These are phyloP conservation scores for Rhizopogon vesiculosus DNA, from an alignment of 768 basidiomycete genomes.

Conservation along the genomic window DNA sequence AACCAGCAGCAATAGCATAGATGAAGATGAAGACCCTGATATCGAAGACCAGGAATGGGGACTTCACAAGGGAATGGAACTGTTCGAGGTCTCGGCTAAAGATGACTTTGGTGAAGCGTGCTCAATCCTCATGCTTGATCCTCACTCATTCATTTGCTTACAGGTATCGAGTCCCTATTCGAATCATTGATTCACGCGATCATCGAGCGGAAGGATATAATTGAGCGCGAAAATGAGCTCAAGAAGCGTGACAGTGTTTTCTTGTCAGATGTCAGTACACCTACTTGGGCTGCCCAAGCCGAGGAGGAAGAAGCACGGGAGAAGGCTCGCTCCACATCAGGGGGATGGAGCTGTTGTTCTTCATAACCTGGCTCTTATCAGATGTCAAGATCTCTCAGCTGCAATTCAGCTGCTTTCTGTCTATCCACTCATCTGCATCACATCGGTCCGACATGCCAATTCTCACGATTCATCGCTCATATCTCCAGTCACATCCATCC, in stretches of 20 bases:
- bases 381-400: constrained; percentile 6
- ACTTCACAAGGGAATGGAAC: constrained; percentile 76
- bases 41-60: constrained; percentile 64
- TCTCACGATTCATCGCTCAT: constrained; percentile 11
- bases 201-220: constrained; percentile 69
- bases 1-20: constrained; percentile 61
- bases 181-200: constrained; percentile 76
- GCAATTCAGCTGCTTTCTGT: constrained; percentile 5
- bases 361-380: constrained; percentile 21
- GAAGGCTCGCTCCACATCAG: constrained; percentile 40
- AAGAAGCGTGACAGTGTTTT: constrained; percentile 83
- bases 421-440: constrained; percentile 12
- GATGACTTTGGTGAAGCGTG: constrained; percentile 67
- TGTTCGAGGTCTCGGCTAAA: constrained; percentile 90
- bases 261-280: constrained; percentile 56
- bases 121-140: neutral
- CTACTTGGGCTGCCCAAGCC: constrained; percentile 75
- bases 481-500: constrained; percentile 2
- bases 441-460: constrained; percentile 8
- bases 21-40: constrained; percentile 51
- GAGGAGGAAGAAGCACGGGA: constrained; percentile 73
- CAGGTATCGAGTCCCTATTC: constrained; percentile 81
- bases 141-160: constrained; percentile 9
- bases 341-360: constrained; percentile 69
- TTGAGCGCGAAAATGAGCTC: constrained; percentile 77